Evolutionary conservation across 768 basidiomycete genomes (phyloP), one percentile per base, ranked within the genome.

Genomic region (Phallus indusiatus): DNA sequence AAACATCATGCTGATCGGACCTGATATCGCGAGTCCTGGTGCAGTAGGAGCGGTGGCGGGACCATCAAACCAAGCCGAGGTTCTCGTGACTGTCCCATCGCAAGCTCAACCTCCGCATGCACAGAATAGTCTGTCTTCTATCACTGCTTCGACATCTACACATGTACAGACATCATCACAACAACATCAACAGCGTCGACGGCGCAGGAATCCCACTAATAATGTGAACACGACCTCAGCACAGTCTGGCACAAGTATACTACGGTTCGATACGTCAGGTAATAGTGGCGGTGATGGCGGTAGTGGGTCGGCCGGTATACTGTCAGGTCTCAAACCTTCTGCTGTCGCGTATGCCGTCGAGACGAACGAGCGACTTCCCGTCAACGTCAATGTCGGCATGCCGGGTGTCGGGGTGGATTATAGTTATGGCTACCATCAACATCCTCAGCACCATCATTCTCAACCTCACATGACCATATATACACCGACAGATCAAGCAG

Each of bases 271-370:
- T 21, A 48, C 50, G 10, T n/a, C 21, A 22, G 50, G 21, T 14
- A 21, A 21, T 9, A 21, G 8, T 48, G 16, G 50, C 21, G 28
- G 21, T 4, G 50, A 33, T 14, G 50, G 50, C 50, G 16, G 22
- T n/a, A 11, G 10, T 54, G 16, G 35, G 2, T 11, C 21, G 18
- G 9, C 53, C 5, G 28, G 20, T 37, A 42, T 42, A n/a, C 12
- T 42, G n/a, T 18, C 50, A 47, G 34, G 8, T 49, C 14, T 53
- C 17, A 59, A 59, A 21, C 57, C 57, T 1, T 36, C 55, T 10
- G 28, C 18, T 14, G 47, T 48, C 9, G 57, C 57, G 22, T 59
- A 59, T 20, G 57, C 49, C 11, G 57, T 59, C 10, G 57, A 52
- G n/a, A 59, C 16, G 17, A 59, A 59, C 35, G 57, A 59, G 36